A percentile compares a stretch with the other conserved stretches of the same genome.
Conservation (phyloP, 2,329 filamentous ascomycete genomes). For the Cryphonectria naterciae region DNA sequence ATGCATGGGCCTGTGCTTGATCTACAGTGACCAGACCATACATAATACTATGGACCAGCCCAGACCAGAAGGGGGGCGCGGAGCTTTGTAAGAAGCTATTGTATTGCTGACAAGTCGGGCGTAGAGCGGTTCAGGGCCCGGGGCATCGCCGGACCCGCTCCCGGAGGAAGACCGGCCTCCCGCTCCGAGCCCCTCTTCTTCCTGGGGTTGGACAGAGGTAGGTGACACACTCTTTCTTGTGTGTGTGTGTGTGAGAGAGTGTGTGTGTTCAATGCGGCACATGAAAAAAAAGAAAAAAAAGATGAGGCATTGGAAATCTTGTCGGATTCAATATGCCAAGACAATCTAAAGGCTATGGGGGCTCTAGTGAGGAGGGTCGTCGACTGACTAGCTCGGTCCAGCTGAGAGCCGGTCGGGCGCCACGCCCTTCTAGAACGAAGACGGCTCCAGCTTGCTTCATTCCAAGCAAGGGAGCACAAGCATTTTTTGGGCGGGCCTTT, state of each 20-base stretch:
- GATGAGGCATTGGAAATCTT: neutral
- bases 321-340: neutral
- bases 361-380: neutral
- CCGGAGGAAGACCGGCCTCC: conserved; percentile 1
- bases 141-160: neutral
- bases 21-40: neutral
- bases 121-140: neutral
- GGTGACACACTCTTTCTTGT: neutral
- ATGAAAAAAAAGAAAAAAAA: neutral
- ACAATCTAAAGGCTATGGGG: neutral
- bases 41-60: neutral
- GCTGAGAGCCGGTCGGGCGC: conserved; percentile 6
- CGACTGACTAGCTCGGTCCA: neutral
- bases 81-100: neutral
- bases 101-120: neutral
- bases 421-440: neutral
- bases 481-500: neutral
- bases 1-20: neutral
- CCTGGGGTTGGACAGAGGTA: neutral
- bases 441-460: conserved; percentile 3
- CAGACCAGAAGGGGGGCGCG: neutral
- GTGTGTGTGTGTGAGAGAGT: neutral
- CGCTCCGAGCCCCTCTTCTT: neutral
- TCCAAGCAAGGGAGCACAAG: conserved; percentile 14
- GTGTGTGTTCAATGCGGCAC: neutral